Evolutionary conservation across 2,329 filamentous ascomycete species (phyloP), one percentile per base, ranked within the genome.

Genomic region (Sporothrix brunneoviolacea): DNA sequence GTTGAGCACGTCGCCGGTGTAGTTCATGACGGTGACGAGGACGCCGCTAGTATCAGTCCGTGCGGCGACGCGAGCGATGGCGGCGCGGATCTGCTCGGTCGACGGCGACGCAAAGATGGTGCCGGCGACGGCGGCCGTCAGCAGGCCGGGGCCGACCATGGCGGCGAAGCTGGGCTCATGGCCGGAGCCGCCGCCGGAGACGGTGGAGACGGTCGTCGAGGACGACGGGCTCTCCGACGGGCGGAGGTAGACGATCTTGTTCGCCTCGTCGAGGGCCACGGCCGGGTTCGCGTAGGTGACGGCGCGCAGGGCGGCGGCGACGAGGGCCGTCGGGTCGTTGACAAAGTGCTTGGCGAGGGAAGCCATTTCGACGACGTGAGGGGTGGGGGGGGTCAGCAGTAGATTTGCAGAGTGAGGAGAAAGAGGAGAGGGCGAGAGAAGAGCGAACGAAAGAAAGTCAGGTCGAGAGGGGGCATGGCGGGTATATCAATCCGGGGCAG

Each of bases 21-120:
- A 95, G 67, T 96, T 96, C 88, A 95, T 95, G 27, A 95, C 87
- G 6, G 91, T 84, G n/a, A 95, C 86, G 36, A 96, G 67, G 1
- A 95, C 86, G 21, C 91, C 91, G 24, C 40, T n/a, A n/a, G n/a
- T n/a, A n/a, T n/a, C n/a, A n/a, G n/a, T n/a, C n/a, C 78, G 39
- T 78, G 74, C 4, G 3, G 95, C 86, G 18, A 87, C 76, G 37
- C 82, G 78, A 62, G 84, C 79, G 48, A 94, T 84, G 53, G 83
- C 88, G 57, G 79, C 75, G 50, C 88, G 80, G 49, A 96, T 83
- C 70, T 96, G 91, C 68, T 93, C 82, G 0, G 86, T 83, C 3
- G 75, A 80, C 1, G 86, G 86, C 12, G 79, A 84, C 2, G 86
- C 86, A 62, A 91, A 91, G 59, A 91, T 89, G 3, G 87, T 91